A percentile compares a stretch with the other conserved stretches of the same genome.
Evolutionary conservation across 75 land plant species (phyloP).

Genomic region (Cupressus sempervirens): DNA sequence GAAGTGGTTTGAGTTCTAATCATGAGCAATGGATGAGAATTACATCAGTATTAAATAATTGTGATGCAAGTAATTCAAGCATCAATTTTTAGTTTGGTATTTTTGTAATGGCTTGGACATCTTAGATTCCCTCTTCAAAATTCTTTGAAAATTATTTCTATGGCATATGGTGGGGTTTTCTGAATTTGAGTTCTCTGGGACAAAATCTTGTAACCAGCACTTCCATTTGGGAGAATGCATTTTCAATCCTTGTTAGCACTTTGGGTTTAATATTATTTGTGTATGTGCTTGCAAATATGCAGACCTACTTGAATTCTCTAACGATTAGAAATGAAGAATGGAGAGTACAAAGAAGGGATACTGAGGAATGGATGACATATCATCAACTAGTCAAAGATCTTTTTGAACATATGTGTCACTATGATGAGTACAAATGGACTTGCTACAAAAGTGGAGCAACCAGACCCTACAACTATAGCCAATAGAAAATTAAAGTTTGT

Average conservation of each 20-base stretch:
- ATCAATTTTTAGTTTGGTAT: constrained; percentile 50
- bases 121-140: constrained; percentile 34
- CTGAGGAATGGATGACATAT: constrained; percentile 71
- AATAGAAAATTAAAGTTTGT: no score
- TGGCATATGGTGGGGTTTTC: constrained; percentile 82
- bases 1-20: not conserved
- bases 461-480: no score
- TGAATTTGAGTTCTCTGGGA: constrained; percentile 70
- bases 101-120: constrained; percentile 40
- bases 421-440: constrained; percentile 79
- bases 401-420: constrained; percentile 43
- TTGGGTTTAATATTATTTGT: constrained; percentile 92
- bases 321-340: constrained; percentile 57
- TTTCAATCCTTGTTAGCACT: constrained; percentile 64
- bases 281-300: constrained; percentile 93
- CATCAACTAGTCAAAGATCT: constrained; percentile 56
- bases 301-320: constrained; percentile 67
- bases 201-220: constrained; percentile 75
- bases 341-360: constrained; percentile 61
- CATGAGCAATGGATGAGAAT: constrained; percentile 33
- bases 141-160: constrained; percentile 65
- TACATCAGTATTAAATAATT: constrained; percentile 31
- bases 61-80: constrained; percentile 19
- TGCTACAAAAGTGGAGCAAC: no score
- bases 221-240: constrained; percentile 70